Evolutionary conservation across 805 yeast genomes (phyloP).

Genomic region (Pichia eremophila): DNA sequence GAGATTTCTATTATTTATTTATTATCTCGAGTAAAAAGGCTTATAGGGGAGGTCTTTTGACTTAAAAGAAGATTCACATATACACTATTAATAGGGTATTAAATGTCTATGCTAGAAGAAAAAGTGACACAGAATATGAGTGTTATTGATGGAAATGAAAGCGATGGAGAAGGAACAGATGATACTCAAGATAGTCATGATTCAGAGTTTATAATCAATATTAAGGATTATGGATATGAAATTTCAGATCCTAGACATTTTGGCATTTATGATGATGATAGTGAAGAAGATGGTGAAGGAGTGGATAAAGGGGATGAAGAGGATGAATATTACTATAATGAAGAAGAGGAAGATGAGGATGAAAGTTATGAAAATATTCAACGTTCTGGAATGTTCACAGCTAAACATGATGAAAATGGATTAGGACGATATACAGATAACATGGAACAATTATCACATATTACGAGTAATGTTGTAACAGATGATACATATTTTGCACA

Average conservation of each 20-base stretch:
- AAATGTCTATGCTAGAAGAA: no score
- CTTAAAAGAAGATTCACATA: no score
- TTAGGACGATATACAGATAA: not conserved
- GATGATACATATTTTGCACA: not conserved
- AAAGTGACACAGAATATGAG: no score
- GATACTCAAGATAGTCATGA: not conserved
- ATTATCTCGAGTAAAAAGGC: no score
- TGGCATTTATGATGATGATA: slow-evolving; percentile 32
- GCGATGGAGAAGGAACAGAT: not conserved
- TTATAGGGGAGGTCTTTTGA: no score
- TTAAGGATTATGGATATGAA: slow-evolving; percentile 79
- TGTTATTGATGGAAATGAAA: not conserved
- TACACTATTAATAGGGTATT: no score
- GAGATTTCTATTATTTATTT: no score
- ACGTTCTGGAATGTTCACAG: not conserved
- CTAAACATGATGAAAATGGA: not conserved
- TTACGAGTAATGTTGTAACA: not conserved
- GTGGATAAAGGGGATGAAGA: not conserved
- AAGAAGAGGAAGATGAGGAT: not conserved
- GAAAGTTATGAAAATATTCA: not conserved
- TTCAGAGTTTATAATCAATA: slow-evolving; percentile 1
- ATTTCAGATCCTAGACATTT: slow-evolving; percentile 59
- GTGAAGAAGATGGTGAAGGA: slow-evolving; percentile 13
- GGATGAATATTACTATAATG: not conserved
- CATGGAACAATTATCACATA: not conserved